Percentiles rank a stretch among this genome's conserved stretches.
phyloP scores from a whole-genome alignment of 371 early-diverging fungal species.

The Coemansia sp. region DNA sequence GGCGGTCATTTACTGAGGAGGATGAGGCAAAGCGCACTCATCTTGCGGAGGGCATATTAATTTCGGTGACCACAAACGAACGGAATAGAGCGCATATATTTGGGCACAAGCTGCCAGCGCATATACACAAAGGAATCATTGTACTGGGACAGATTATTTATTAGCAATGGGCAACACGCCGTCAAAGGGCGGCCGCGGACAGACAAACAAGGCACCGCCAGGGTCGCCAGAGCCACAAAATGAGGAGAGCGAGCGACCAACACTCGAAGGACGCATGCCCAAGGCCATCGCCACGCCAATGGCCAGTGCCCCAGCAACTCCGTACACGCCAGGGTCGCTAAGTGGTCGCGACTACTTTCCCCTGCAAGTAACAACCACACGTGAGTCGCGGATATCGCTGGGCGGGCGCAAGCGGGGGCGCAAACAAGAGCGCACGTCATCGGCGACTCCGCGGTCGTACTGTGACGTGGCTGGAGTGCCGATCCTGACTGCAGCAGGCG shows the following conservation, averaged over 20 bases:
- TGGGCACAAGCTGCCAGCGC: neutral
- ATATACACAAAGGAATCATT: neutral
- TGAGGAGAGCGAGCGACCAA: slow-evolving; percentile 8
- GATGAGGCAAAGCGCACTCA: slow-evolving; percentile 1
- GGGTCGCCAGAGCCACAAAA: slow-evolving; percentile 1
- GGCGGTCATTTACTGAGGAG: neutral
- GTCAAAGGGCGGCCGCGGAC: slow-evolving; percentile 25
- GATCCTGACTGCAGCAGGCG: slow-evolving; percentile 39
- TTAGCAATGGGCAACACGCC: slow-evolving; percentile 42
- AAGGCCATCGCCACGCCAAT: slow-evolving; percentile 7
- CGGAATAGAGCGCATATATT: neutral
- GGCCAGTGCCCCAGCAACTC: slow-evolving; percentile 30
- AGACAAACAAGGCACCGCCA: slow-evolving; percentile 20
- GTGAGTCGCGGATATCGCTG: slow-evolving; percentile 49
- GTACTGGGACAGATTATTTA: neutral
- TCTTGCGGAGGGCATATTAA: neutral
- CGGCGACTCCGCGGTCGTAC: slow-evolving; percentile 42
- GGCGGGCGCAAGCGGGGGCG: slow-evolving; percentile 13
- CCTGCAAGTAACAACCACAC: slow-evolving; percentile 33
- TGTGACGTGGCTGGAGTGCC: slow-evolving; percentile 46
- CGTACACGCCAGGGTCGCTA: slow-evolving; percentile 36
- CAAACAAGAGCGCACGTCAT: neutral
- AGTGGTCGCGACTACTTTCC: slow-evolving; percentile 39
- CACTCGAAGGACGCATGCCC: slow-evolving; percentile 19
- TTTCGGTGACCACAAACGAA: neutral